Evolutionary conservation across 2,329 filamentous ascomycete genomes (phyloP).

Genomic region (Claviceps capensis): DNA sequence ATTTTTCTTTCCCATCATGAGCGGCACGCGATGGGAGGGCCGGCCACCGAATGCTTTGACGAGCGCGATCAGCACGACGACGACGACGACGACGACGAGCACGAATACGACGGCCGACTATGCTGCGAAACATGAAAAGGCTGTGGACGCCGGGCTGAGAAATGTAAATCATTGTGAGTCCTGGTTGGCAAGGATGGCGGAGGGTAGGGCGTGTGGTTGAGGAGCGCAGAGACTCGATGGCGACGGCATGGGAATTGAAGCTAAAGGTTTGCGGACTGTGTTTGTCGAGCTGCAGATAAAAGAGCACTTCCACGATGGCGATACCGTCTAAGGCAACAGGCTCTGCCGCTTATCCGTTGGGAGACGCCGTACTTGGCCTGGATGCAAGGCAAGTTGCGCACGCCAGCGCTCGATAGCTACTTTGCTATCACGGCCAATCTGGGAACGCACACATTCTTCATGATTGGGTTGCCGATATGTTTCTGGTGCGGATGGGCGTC

Average conservation of each 20-base stretch:
- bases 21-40: constrained; percentile 19
- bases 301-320: constrained; percentile 77
- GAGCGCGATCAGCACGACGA: not conserved
- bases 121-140: constrained; percentile 13
- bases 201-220: not conserved
- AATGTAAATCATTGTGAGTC: constrained; percentile 61
- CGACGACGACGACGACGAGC: not conserved
- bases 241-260: not conserved
- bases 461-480: constrained; percentile 83
- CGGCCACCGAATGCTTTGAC: constrained; percentile 11
- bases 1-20: constrained; percentile 13
- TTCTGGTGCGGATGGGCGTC: constrained; percentile 91
- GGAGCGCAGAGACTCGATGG: not conserved
- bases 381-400: constrained; percentile 67
- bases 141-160: constrained; percentile 59
- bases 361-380: constrained; percentile 90
- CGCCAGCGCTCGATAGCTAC: constrained; percentile 81
- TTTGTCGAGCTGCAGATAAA: constrained; percentile 45
- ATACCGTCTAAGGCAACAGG: constrained; percentile 64
- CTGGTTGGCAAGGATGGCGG: too few relatives aligned
- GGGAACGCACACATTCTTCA: constrained; percentile 97
- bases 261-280: constrained; percentile 3
- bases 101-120: not conserved
- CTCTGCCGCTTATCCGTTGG: constrained; percentile 80
- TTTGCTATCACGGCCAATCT: constrained; percentile 95